Conservation (phyloP, 225 moss, liverwort and hornwort genomes). For the Rhytidiadelphus loreus region DNA sequence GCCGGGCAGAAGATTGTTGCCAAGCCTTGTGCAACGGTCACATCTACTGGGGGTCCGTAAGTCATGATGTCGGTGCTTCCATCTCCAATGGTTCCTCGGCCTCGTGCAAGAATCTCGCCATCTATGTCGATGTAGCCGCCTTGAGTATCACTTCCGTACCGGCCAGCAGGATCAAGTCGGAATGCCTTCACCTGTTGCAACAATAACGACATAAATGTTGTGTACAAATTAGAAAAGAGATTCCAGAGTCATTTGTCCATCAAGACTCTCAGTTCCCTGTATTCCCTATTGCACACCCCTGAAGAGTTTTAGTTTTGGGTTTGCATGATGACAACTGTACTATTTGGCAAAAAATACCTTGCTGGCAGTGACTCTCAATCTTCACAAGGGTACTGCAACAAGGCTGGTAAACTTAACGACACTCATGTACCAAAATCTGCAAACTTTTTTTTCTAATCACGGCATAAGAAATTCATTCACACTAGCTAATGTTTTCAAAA, state of each 20-base stretch:
- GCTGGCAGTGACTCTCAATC: background rate
- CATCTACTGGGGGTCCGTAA: conserved; percentile 67
- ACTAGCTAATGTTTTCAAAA: background rate
- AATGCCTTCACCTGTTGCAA: conserved; percentile 83
- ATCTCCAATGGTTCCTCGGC: conserved; percentile 59
- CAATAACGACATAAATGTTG: background rate
- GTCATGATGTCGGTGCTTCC: conserved; percentile 74
- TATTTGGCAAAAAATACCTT: background rate
- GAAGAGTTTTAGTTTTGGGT: background rate
- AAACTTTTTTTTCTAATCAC: background rate
- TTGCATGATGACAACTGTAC: background rate
- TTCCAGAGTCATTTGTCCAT: background rate
- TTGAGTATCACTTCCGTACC: conserved; percentile 46
- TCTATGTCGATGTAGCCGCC: conserved; percentile 86
- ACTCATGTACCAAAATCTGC: background rate
- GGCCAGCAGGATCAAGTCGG: conserved; percentile 62
- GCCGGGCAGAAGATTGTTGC: conserved; percentile 71
- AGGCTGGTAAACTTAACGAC: background rate
- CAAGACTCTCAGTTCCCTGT: background rate
- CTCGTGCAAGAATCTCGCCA: conserved; percentile 82
- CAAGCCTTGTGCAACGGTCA: conserved; percentile 63
- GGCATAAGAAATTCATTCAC: background rate
- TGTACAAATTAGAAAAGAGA: background rate
- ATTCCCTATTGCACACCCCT: background rate
- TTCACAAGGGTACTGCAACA: background rate